Conservation (phyloP, 2,329 filamentous ascomycete genomes). For the Neoscytalidium dimidiatum region DNA sequence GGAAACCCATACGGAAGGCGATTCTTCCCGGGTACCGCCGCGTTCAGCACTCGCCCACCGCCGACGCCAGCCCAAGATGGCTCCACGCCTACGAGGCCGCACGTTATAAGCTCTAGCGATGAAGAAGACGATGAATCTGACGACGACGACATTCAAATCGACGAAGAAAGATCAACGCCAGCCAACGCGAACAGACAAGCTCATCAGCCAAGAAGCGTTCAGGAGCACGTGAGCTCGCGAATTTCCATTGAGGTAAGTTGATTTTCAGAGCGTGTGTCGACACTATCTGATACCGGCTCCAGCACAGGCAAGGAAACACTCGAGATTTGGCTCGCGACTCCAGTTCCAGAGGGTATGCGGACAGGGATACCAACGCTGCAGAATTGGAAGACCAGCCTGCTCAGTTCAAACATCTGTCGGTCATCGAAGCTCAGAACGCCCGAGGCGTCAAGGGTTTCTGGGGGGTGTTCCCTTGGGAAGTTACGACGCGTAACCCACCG, state of each 20-base stretch:
- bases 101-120: not conserved
- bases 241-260: not conserved
- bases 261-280: too few species aligned
- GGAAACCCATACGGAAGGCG: conserved; percentile 10
- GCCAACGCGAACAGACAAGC: not conserved
- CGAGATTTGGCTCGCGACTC: not conserved
- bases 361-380: not conserved
- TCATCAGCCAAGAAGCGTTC: not conserved
- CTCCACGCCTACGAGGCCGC: not conserved
- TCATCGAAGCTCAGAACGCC: not conserved
- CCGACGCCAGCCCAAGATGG: not conserved
- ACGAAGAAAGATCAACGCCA: conserved; percentile 4
- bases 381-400: not conserved
- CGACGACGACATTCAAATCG: conserved; percentile 2
- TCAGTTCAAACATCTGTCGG: not conserved
- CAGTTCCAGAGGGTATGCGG: not conserved
- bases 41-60: not conserved
- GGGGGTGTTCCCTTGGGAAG: conserved; percentile 1
- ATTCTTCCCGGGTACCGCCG: not conserved
- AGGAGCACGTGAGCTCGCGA: not conserved
- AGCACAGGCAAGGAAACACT: not conserved
- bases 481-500: not conserved
- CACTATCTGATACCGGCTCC: not conserved
- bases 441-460: not conserved
- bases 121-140: not conserved